Conservation (phyloP, 164 flowering plant genomes). For the Dillenia turbinata region DNA sequence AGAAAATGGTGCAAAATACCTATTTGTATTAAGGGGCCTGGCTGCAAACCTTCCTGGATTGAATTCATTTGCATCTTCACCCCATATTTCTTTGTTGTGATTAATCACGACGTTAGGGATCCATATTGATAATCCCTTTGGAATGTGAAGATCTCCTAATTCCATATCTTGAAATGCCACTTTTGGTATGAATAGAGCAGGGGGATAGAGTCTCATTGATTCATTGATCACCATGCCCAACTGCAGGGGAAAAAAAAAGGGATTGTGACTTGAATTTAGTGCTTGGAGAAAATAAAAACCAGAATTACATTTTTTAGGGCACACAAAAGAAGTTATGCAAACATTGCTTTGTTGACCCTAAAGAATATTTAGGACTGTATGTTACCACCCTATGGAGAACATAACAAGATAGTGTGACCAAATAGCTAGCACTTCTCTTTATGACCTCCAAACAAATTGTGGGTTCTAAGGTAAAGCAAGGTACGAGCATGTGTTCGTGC, state of each 20-base stretch:
- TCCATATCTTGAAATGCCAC: constrained; percentile 83
- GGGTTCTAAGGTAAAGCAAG: too few species aligned
- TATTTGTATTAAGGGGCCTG: constrained; percentile 36
- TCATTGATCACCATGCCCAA: constrained; percentile 86
- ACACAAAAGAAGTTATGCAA: too few species aligned
- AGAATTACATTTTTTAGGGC: neutral
- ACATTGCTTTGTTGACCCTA: too few species aligned
- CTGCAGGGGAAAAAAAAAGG: constrained; percentile 33
- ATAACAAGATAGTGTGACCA: too few species aligned
- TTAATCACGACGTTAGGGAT: constrained; percentile 89
- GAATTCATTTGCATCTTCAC: constrained; percentile 84
- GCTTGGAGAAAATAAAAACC: neutral
- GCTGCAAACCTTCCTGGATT: constrained; percentile 73
- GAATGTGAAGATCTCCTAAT: constrained; percentile 75
- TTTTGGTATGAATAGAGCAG: constrained; percentile 74
- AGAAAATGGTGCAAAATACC: constrained; percentile 81
- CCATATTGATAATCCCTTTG: constrained; percentile 85
- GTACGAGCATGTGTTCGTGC: too few species aligned
- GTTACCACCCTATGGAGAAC: too few species aligned
- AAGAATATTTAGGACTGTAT: too few species aligned
- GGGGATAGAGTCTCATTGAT: constrained; percentile 83
- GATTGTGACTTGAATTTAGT: too few species aligned
- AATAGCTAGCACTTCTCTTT: too few species aligned
- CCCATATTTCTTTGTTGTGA: constrained; percentile 84
- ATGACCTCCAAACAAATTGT: too few species aligned